Evolutionary conservation across 192 early-diverging fungal genomes (phyloP).

Genomic region (Chytriomyces confervae): DNA sequence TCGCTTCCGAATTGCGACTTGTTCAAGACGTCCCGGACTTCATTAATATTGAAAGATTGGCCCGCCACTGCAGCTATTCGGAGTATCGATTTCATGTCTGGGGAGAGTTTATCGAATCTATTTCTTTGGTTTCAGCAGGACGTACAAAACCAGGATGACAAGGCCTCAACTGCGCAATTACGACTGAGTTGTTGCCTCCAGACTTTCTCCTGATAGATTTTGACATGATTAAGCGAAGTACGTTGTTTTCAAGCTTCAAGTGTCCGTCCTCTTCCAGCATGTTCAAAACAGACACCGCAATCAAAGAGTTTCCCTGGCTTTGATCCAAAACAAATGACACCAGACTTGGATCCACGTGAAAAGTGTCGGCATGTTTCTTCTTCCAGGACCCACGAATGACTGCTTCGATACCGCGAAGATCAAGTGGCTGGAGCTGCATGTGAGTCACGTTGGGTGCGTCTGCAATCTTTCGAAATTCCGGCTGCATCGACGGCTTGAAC

Average conservation of each 20-base stretch:
- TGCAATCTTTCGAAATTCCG: not conserved
- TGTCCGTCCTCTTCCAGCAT: not conserved
- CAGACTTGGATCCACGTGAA: not conserved
- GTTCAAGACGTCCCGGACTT: not conserved
- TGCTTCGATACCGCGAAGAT: not conserved
- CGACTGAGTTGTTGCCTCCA: not conserved
- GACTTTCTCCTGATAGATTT: not conserved
- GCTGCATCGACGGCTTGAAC: not conserved
- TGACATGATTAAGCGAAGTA: not conserved
- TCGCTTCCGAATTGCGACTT: not conserved
- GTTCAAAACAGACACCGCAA: not conserved
- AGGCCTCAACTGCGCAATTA: not conserved
- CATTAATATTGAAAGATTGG: constrained; percentile 18
- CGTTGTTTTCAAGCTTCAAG: not conserved
- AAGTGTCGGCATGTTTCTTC: not conserved
- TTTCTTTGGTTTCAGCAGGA: too few species aligned
- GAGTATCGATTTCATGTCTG: constrained; percentile 11
- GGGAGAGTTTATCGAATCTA: not conserved
- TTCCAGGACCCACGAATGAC: not conserved
- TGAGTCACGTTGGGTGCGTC: not conserved
- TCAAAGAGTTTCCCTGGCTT: not conserved
- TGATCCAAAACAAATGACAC: not conserved
- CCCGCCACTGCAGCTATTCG: constrained; percentile 8
- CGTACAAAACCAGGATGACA: not conserved
- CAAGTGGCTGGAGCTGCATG: not conserved